Evolutionary conservation across 2,329 filamentous ascomycete species (phyloP), one percentile per base, ranked within the genome.

Genomic region (Sporothrix humicola): DNA sequence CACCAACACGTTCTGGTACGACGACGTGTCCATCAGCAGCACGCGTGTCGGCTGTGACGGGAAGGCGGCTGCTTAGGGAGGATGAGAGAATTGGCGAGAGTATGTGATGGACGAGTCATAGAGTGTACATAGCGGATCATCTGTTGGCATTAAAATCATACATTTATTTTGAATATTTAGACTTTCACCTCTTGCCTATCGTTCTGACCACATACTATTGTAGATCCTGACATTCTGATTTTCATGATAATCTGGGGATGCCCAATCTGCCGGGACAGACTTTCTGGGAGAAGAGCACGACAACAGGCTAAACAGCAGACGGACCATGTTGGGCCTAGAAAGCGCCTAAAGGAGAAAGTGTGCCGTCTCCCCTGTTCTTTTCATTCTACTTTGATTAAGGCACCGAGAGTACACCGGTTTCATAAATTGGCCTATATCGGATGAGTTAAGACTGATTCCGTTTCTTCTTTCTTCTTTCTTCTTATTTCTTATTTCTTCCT

Each of bases 1-100:
- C 74, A 80, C 82, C 2, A 90, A 90, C 79, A 90, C 88, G 1
- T 86, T 90, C 77, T 90, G 87, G 87, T 90, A 89, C 75, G 88
- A 90, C 76, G 88, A 90, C 77, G 84, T 90, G 76, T 83, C 80
- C 7, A 79, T 90, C 66, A 81, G 81, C 76, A 82, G 83, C 58
- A 84, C 78, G 20, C 82, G 86, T 48, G 81, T 87, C 76, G 87
- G 87, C 48, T 89, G 87, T 48, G 42, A 17, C 20, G 50, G 42
- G 1, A 61, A 58, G 9, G 70, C 70, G 3, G 46, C 58, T 3
- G 23, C 66, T 4, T 8, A n/a, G 4, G 50, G n/a, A n/a, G n/a
- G n/a, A n/a, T n/a, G n/a, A n/a, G n/a, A n/a, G n/a, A n/a, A n/a
- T n/a, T n/a, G n/a, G n/a, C n/a, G n/a, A n/a, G n/a, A n/a, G n/a